These are phyloP conservation scores for Oleoguttula mirabilis DNA, from an alignment of 495 filamentous ascomycete genomes.

Conservation along the genomic window DNA sequence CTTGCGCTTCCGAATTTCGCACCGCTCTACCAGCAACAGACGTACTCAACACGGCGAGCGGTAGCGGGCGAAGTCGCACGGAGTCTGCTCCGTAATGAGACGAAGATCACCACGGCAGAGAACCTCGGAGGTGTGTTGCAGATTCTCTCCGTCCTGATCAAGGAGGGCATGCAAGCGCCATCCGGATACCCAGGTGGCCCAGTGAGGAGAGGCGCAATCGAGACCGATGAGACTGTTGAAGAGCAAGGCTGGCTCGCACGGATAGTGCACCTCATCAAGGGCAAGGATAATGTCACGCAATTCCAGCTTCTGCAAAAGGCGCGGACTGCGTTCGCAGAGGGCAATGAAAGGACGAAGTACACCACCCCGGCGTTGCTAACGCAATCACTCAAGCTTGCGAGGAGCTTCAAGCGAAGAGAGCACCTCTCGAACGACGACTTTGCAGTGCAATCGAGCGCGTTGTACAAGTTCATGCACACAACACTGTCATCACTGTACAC, in stretches of 20 bases:
- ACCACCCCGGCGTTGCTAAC: constrained; percentile 90
- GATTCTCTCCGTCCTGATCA: constrained; percentile 78
- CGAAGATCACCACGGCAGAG: constrained; percentile 56
- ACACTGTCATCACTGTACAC: constrained; percentile 79
- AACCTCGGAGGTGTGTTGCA: constrained; percentile 84
- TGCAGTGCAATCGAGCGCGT: constrained; percentile 73
- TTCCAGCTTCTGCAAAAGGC: constrained; percentile 79
- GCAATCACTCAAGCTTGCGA: constrained; percentile 76
- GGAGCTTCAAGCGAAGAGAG: constrained; percentile 79
- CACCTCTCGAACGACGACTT: constrained; percentile 94
- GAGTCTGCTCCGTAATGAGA: constrained; percentile 68
- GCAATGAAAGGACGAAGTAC: constrained; percentile 88
- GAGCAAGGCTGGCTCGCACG: constrained; percentile 94
- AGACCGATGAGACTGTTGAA: constrained; percentile 93
- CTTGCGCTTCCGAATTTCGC: constrained; percentile 83
- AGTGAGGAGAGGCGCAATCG: constrained; percentile 47
- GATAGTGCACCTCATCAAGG: constrained; percentile 76
- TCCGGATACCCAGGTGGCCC: constrained; percentile 71
- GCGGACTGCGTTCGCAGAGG: constrained; percentile 77
- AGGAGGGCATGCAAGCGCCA: constrained; percentile 77
- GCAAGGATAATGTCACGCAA: constrained; percentile 79
- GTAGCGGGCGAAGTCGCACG: constrained; percentile 79
- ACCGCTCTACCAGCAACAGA: constrained; percentile 79
- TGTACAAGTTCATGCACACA: constrained; percentile 91
- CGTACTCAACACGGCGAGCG: constrained; percentile 80